phyloP scores from a whole-genome alignment of 2,329 filamentous ascomycete species.

The Clonostachys rosea region DNA sequence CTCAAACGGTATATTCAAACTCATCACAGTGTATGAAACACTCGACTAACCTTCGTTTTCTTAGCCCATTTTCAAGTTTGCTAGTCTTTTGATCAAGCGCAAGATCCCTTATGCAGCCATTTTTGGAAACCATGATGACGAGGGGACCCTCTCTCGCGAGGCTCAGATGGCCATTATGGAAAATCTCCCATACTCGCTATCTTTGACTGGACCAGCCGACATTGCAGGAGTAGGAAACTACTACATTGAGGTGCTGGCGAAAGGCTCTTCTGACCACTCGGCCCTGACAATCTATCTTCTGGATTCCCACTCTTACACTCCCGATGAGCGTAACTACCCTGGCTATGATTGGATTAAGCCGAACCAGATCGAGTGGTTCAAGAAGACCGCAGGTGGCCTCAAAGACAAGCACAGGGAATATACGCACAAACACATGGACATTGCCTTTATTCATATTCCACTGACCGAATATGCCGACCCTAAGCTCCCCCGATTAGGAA shows the following conservation, averaged over 20 bases:
- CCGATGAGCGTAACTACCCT: slow-evolving; percentile 80
- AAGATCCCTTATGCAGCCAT: slow-evolving; percentile 92
- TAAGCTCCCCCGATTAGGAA: slow-evolving; percentile 56
- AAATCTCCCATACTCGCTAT: slow-evolving; percentile 83
- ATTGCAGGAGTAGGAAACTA: slow-evolving; percentile 95
- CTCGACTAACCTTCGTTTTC: neutral
- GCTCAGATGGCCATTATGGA: slow-evolving; percentile 84
- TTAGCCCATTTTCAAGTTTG: slow-evolving; percentile 88
- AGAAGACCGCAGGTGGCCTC: slow-evolving; percentile 66
- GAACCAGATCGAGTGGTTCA: slow-evolving; percentile 94
- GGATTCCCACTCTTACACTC: slow-evolving; percentile 88
- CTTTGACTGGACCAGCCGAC: slow-evolving; percentile 74
- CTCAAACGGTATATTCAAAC: slow-evolving; percentile 62
- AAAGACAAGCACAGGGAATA: slow-evolving; percentile 80
- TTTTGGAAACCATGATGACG: slow-evolving; percentile 97
- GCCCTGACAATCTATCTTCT: slow-evolving; percentile 93
- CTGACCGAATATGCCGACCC: slow-evolving; percentile 77
- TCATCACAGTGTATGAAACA: neutral
- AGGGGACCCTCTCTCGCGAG: slow-evolving; percentile 71
- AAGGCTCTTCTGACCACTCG: slow-evolving; percentile 75
- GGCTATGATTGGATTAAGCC: slow-evolving; percentile 98
- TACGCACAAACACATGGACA: slow-evolving; percentile 87
- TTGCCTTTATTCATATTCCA: slow-evolving; percentile 97
- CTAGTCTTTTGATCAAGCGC: slow-evolving; percentile 75
- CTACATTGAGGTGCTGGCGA: slow-evolving; percentile 82